phyloP scores from a whole-genome alignment of 208 protist species.

The Leishmania tarentolae region DNA sequence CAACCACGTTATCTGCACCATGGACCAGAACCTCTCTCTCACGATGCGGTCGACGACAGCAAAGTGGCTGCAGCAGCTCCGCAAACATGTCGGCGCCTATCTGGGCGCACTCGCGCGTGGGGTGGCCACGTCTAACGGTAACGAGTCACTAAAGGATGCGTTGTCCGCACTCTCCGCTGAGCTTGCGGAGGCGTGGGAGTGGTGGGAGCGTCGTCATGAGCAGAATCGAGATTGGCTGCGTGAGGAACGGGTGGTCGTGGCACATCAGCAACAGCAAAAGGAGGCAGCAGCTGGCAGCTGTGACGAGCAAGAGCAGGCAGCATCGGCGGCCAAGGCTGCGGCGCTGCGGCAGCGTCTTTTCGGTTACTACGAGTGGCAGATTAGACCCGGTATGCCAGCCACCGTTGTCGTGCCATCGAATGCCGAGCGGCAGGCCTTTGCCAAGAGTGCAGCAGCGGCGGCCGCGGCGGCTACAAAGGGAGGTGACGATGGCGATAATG shows the following conservation, averaged over 20 bases:
- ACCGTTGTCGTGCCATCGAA: slow-evolving; percentile 13
- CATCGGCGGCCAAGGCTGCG: slow-evolving; percentile 11
- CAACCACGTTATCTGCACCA: slow-evolving; percentile 46
- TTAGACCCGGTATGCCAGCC: slow-evolving; percentile 14
- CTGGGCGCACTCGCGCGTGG: slow-evolving; percentile 35
- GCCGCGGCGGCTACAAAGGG: not conserved
- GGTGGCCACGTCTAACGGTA: not conserved
- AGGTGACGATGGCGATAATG: not conserved
- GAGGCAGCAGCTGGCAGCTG: not conserved
- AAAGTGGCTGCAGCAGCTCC: slow-evolving; percentile 72
- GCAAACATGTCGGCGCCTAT: slow-evolving; percentile 42
- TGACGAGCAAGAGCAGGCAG: not conserved
- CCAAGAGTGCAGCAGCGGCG: slow-evolving; percentile 13
- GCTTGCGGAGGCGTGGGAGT: slow-evolving; percentile 71
- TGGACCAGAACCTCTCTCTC: slow-evolving; percentile 59
- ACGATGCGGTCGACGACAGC: slow-evolving; percentile 70
- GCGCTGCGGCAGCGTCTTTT: slow-evolving; percentile 33
- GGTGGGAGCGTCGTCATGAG: slow-evolving; percentile 61
- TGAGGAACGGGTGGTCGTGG: slow-evolving; percentile 53
- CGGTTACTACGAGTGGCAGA: slow-evolving; percentile 40
- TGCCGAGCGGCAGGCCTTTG: slow-evolving; percentile 13
- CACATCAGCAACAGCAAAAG: slow-evolving; percentile 9
- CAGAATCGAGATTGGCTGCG: slow-evolving; percentile 68
- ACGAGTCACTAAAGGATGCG: not conserved
- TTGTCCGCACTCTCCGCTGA: slow-evolving; percentile 17